Conservation (phyloP, 1,284 basidiomycete species). For the Cryptococcus sp. region DNA sequence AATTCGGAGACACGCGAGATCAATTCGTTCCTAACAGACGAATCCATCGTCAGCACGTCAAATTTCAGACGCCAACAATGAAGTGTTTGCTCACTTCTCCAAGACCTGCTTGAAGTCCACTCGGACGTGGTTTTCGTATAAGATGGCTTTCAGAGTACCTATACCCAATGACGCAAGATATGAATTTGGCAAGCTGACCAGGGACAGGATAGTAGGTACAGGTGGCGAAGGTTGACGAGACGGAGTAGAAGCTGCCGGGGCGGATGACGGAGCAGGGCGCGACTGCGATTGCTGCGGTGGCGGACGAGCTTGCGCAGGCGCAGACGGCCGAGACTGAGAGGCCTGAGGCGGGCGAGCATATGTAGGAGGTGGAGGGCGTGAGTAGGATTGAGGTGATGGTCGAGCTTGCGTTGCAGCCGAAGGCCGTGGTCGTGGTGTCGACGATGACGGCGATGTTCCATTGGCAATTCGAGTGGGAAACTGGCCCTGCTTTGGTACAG, state of each 20-base stretch:
- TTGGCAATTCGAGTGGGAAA: not conserved
- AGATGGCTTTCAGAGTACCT: conserved; percentile 67
- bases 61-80: not conserved
- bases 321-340: conserved; percentile 13
- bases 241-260: conserved; percentile 44
- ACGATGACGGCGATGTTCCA: conserved; percentile 1
- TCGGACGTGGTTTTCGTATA: conserved; percentile 61
- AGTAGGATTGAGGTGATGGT: conserved; percentile 7
- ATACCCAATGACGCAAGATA: conserved; percentile 65
- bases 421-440: conserved; percentile 6
- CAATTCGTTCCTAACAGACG: conserved; percentile 70
- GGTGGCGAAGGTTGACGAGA: conserved; percentile 32
- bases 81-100: conserved; percentile 43
- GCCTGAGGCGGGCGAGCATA: conserved; percentile 2
- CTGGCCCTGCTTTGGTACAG: conserved; percentile 40
- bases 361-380: conserved; percentile 12
- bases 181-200: conserved; percentile 63
- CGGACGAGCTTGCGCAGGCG: conserved; percentile 11
- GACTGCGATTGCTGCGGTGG: conserved; percentile 22
- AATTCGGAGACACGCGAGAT: conserved; percentile 67
- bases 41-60: conserved; percentile 59
- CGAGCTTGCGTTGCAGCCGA: conserved; percentile 3
- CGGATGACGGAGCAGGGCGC: conserved; percentile 19
- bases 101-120: conserved; percentile 53
- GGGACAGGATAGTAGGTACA: conserved; percentile 62